These are phyloP conservation scores for Suillus brevipes DNA, from an alignment of 768 basidiomycete species.

Conservation along the genomic window DNA sequence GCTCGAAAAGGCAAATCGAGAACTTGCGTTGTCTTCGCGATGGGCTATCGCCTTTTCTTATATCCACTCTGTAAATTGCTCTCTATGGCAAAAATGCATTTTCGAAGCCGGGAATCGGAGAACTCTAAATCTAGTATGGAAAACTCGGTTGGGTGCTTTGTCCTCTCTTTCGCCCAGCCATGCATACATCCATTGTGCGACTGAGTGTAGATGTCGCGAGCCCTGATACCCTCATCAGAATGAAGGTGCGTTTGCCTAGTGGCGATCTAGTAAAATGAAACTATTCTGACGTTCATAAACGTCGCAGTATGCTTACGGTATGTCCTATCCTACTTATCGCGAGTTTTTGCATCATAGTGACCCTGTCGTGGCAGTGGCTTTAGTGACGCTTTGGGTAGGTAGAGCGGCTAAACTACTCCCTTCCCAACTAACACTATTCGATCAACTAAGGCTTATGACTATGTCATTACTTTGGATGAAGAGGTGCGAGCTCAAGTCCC, in stretches of 20 bases:
- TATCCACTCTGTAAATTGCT: background rate
- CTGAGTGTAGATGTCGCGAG: background rate
- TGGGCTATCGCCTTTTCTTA: background rate
- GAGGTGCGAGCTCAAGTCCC: background rate
- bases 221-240: background rate
- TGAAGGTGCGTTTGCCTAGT: background rate
- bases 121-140: background rate
- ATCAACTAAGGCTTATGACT: constrained; percentile 4
- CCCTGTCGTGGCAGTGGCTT: background rate
- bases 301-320: constrained; percentile 2
- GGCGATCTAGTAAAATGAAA: background rate
- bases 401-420: background rate
- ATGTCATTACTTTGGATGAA: constrained; percentile 6
- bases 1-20: background rate
- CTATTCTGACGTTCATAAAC: background rate
- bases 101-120: background rate
- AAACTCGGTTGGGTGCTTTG: background rate
- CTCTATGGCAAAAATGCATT: background rate
- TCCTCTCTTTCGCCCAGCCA: background rate
- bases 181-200: background rate
- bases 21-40: constrained; percentile 6
- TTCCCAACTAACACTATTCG: background rate
- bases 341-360: background rate
- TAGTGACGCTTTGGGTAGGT: background rate
- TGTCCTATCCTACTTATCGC: background rate